Evolutionary conservation across 305 asterid genomes (phyloP).

Genomic region (Fraxinus xanthoxyloides): DNA sequence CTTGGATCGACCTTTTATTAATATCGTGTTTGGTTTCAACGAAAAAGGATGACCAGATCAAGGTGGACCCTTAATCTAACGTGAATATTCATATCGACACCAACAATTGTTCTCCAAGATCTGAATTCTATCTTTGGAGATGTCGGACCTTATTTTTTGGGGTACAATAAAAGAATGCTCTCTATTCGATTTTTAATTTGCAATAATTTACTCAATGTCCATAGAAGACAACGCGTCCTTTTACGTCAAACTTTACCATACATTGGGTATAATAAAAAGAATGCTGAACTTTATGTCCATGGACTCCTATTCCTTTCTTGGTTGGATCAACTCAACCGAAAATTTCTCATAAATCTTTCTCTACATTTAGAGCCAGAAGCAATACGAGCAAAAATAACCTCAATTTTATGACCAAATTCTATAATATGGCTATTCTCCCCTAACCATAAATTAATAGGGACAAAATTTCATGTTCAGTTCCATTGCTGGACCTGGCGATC

Average conservation of each 20-base stretch:
- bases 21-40: not conserved
- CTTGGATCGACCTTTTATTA: not conserved
- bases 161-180: not conserved
- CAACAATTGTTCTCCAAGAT: not conserved
- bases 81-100: not conserved
- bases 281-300: not conserved
- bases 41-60: no score
- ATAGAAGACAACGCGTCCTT: not conserved
- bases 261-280: not conserved
- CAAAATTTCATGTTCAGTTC: constrained; percentile 11
- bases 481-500: constrained; percentile 1
- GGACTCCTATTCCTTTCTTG: not conserved
- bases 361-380: not conserved
- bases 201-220: not conserved
- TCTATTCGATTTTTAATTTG: not conserved
- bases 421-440: constrained; percentile 7
- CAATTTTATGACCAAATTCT: constrained; percentile 5
- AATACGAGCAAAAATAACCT: not conserved
- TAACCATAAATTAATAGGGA: constrained; percentile 16
- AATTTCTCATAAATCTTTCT: not conserved
- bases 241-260: not conserved
- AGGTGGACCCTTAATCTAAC: not conserved
- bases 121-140: not conserved
- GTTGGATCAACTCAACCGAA: not conserved
- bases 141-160: not conserved